These are phyloP conservation scores for Claviceps citrina DNA, from an alignment of 2,329 filamentous ascomycete genomes.

Conservation along the genomic window DNA sequence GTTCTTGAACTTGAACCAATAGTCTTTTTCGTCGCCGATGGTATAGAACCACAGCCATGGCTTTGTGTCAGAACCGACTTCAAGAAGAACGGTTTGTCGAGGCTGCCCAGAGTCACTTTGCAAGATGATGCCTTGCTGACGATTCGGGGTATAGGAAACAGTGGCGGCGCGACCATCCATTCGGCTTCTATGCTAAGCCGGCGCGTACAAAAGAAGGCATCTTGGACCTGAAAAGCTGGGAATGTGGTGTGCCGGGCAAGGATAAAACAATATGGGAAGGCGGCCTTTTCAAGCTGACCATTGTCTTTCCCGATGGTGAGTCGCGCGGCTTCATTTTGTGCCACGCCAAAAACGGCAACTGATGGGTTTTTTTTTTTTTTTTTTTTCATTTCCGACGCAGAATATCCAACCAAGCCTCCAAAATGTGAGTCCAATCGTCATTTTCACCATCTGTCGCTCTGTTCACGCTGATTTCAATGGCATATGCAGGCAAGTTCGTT, in stretches of 20 bases:
- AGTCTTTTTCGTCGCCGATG: not conserved
- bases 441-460: not conserved
- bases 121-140: conserved; percentile 9
- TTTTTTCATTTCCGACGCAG: conserved; percentile 27
- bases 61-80: conserved; percentile 74
- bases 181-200: conserved; percentile 91
- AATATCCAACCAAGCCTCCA: conserved; percentile 95
- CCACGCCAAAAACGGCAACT: not conserved
- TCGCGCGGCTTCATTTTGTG: conserved; percentile 9
- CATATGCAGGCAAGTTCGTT: conserved; percentile 67
- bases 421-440: conserved; percentile 96
- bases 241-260: conserved; percentile 91
- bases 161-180: conserved; percentile 93
- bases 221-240: conserved; percentile 88
- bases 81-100: conserved; percentile 66
- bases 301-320: conserved; percentile 85
- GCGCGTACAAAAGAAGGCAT: conserved; percentile 63
- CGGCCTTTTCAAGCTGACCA: conserved; percentile 87
- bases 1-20: not conserved
- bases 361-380: not conserved
- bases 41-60: conserved; percentile 39
- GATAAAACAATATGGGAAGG: conserved; percentile 96
- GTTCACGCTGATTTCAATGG: not conserved
- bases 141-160: conserved; percentile 51
- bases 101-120: not conserved